Percentiles rank a stretch among this genome's conserved stretches.
Evolutionary conservation across 768 basidiomycete species (phyloP).

Genomic region (Trametes cinnabarina): DNA sequence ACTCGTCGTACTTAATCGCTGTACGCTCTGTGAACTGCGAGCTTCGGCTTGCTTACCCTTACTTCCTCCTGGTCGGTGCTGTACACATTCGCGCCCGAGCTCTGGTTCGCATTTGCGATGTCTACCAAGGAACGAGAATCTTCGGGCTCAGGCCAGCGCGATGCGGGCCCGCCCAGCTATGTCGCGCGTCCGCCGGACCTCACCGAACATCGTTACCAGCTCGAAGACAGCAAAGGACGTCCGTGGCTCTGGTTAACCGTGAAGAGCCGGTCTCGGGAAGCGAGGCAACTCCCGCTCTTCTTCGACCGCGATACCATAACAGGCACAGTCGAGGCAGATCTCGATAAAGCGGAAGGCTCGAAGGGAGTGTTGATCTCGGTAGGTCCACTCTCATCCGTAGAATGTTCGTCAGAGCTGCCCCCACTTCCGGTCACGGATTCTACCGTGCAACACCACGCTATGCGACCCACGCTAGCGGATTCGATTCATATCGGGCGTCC

Average conservation of each 20-base stretch:
- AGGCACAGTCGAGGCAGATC: constrained; percentile 50
- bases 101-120: neutral
- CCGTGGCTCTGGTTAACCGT: constrained; percentile 50
- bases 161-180: constrained; percentile 10
- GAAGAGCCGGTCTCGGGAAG: constrained; percentile 39
- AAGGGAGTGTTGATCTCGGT: constrained; percentile 50
- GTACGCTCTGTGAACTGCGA: too few relatives aligned
- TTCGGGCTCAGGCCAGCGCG: neutral
- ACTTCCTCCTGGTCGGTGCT: too few relatives aligned
- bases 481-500: neutral
- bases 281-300: constrained; percentile 44
- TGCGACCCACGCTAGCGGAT: too few relatives aligned
- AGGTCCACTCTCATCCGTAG: constrained; percentile 21
- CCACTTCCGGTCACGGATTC: neutral
- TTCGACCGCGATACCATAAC: constrained; percentile 47
- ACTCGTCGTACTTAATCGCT: too few relatives aligned
- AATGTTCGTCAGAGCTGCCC: neutral
- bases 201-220: constrained; percentile 38
- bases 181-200: constrained; percentile 14
- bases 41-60: too few relatives aligned
- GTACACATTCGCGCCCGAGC: neutral
- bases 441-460: too few relatives aligned
- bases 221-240: constrained; percentile 43
- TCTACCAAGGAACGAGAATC: neutral
- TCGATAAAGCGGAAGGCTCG: constrained; percentile 47